A percentile compares a stretch with the other conserved stretches of the same genome.
Evolutionary conservation across 2,329 filamentous ascomycete species (phyloP).

Genomic region (Arthrinium phaeospermum): DNA sequence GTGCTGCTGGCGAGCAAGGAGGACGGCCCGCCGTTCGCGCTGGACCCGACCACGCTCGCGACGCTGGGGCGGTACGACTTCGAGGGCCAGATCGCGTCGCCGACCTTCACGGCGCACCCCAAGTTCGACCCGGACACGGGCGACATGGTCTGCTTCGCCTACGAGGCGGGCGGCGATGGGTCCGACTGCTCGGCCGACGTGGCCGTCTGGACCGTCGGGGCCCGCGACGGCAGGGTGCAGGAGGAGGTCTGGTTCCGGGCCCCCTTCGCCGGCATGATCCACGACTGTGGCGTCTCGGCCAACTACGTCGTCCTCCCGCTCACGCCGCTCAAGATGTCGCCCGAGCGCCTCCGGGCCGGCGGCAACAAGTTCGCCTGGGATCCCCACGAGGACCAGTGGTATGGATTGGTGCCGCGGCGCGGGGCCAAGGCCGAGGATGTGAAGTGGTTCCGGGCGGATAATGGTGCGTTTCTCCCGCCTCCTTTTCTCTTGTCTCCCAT

Average conservation of each 20-base stretch:
- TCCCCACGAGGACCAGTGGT: constrained; percentile 60
- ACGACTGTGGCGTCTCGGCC: constrained; percentile 53
- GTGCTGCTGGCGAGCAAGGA: constrained; percentile 62
- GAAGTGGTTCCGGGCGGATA: constrained; percentile 56
- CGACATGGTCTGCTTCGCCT: constrained; percentile 57
- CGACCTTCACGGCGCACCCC: constrained; percentile 58
- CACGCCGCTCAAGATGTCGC: constrained; percentile 53
- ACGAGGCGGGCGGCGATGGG: constrained; percentile 51
- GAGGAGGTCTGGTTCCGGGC: constrained; percentile 56
- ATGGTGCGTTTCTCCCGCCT: constrained; percentile 45
- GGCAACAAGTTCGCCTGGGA: constrained; percentile 60
- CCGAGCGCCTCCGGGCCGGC: constrained; percentile 49
- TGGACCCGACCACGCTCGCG: constrained; percentile 56
- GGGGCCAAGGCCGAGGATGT: constrained; percentile 58
- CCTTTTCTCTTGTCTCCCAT: neutral
- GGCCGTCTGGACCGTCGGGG: constrained; percentile 52
- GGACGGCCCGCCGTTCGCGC: constrained; percentile 55
- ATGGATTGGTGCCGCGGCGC: constrained; percentile 57
- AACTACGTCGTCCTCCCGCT: constrained; percentile 55
- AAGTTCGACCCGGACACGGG: constrained; percentile 58
- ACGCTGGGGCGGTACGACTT: constrained; percentile 58
- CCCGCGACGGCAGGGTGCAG: constrained; percentile 46
- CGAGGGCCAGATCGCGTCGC: constrained; percentile 52
- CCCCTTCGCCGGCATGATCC: constrained; percentile 59
- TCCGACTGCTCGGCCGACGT: constrained; percentile 50